Conservation (phyloP, 1,139 yeast genomes). For the Yamadazyma songkhlaensis region DNA sequence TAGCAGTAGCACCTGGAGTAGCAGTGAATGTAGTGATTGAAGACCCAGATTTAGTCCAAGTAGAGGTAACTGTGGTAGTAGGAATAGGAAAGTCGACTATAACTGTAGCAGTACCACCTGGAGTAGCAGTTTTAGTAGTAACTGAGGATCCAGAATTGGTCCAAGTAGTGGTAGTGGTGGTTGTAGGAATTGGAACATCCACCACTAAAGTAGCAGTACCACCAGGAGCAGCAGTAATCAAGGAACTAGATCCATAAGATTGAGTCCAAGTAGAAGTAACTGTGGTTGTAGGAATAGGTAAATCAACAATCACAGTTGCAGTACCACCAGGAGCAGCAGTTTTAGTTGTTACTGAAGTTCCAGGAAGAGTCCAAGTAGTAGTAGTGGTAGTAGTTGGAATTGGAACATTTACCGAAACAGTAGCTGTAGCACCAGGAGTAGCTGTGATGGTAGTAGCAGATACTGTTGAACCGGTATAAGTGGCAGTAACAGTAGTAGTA, state of each 20-base stretch:
- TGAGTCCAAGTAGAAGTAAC: conserved; percentile 4
- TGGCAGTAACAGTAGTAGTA: conserved; percentile 9
- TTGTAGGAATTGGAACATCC: conserved; percentile 12
- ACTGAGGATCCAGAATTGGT: conserved; percentile 2
- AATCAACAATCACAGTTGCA: conserved; percentile 13
- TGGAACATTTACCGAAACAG: conserved; percentile 11
- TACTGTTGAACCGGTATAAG: conserved; percentile 2
- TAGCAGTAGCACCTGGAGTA: no score
- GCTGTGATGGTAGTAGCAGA: conserved; percentile 5
- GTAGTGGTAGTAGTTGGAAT: conserved; percentile 8
- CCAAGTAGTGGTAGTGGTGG: conserved; percentile 10
- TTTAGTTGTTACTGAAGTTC: conserved; percentile 20
- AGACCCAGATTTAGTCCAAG: background rate
- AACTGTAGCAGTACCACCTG: conserved; percentile 12
- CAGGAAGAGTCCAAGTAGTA: conserved; percentile 21
- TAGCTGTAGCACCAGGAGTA: conserved; percentile 11
- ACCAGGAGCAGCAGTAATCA: conserved; percentile 8
- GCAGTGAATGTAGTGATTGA: conserved; percentile 4
- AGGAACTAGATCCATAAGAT: background rate
- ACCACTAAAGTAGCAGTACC: conserved; percentile 7
- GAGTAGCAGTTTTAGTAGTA: conserved; percentile 6
- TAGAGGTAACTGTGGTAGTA: conserved; percentile 11
- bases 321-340: conserved; percentile 12
- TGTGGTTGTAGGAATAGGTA: conserved; percentile 11
- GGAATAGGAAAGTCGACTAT: conserved; percentile 11